These are phyloP conservation scores for Jatropha podagrica DNA, from an alignment of 441 rosid genomes.

Conservation along the genomic window DNA sequence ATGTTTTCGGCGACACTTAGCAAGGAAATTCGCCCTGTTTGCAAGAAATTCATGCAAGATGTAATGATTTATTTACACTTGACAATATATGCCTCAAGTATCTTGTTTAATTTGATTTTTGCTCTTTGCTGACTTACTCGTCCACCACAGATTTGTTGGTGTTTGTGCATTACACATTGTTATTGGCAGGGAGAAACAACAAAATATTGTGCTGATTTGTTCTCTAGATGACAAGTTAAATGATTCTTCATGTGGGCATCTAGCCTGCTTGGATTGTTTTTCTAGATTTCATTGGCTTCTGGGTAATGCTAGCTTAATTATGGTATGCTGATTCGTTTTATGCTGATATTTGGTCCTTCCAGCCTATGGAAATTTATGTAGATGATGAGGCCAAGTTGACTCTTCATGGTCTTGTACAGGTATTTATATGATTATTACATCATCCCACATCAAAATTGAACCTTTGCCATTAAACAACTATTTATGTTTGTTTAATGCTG, in stretches of 20 bases:
- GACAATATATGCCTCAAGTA: neutral
- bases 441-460: neutral
- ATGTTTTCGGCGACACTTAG: constrained; percentile 99
- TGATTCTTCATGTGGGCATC: neutral
- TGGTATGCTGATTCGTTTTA: neutral
- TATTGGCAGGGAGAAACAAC: neutral
- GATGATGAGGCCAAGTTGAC: constrained; percentile 98
- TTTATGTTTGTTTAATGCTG: neutral
- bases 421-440: constrained; percentile 17
- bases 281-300: neutral
- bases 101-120: neutral
- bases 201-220: neutral
- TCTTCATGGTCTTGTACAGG: constrained; percentile 99
- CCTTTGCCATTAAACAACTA: neutral
- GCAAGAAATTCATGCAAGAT: constrained; percentile 99
- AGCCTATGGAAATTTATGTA: constrained; percentile 99
- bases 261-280: neutral
- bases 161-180: neutral
- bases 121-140: neutral
- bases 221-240: neutral
- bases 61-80: constrained; percentile 45
- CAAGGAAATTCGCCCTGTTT: constrained; percentile 98
- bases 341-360: constrained; percentile 50
- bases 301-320: neutral
- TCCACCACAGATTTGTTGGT: neutral